These are phyloP conservation scores for bread wheat (Triticum aestivum) DNA, from an alignment of 176 grass and related monocot genomes.

Conservation along the genomic window IWGSC_CS_RefSeq_v2.1 NC_057806.1:438590225-438590724, in stretches of 20 bases:
- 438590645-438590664: constrained; percentile 52
- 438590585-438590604: constrained; percentile 46
- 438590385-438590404: constrained; percentile 46
- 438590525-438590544: constrained; percentile 49
- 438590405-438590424: constrained; percentile 35
- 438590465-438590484: constrained; percentile 41
- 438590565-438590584: constrained; percentile 45
- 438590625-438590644: constrained; percentile 32
- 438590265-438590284: constrained; percentile 66
- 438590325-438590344: constrained; percentile 50
- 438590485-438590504: constrained; percentile 32
- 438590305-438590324: constrained; percentile 40
- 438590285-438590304: constrained; percentile 48
- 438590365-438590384: constrained; percentile 49
- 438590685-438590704: constrained; percentile 50
- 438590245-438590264: constrained; percentile 41
- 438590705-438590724: constrained; percentile 26
- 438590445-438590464: constrained; percentile 51
- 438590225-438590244: constrained; percentile 53
- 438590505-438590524: constrained; percentile 31
- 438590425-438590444: constrained; percentile 38
- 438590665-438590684: constrained; percentile 67
- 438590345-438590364: constrained; percentile 24
- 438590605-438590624: constrained; percentile 48
- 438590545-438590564: constrained; percentile 41